Evolutionary conservation across 2,329 filamentous ascomycete species (phyloP).

Genomic region (Sclerotinia nivalis): DNA sequence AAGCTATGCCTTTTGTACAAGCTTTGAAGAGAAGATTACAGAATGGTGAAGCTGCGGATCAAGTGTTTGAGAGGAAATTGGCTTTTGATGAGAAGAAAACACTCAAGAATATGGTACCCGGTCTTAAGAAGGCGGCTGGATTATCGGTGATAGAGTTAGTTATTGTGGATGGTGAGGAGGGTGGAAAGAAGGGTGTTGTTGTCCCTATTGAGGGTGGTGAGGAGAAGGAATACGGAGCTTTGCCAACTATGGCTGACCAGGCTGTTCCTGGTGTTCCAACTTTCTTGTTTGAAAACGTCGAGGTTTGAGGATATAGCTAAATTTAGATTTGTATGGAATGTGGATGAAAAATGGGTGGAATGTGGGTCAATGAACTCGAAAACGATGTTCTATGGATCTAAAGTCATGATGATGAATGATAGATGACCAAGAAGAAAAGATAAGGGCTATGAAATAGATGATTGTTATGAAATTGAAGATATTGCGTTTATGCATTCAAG

Average conservation of each 20-base stretch:
- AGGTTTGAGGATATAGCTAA: neutral
- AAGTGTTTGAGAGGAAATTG: slow-evolving; percentile 80
- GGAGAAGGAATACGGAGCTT: slow-evolving; percentile 58
- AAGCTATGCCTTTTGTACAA: slow-evolving; percentile 97
- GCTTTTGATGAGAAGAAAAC: slow-evolving; percentile 81
- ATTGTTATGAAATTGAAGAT: neutral
- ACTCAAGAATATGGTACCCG: slow-evolving; percentile 74
- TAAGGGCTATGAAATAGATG: slow-evolving; percentile 2
- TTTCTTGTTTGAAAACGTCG: slow-evolving; percentile 83
- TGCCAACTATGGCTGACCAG: slow-evolving; percentile 64
- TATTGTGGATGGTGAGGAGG: slow-evolving; percentile 66
- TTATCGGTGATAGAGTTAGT: slow-evolving; percentile 72
- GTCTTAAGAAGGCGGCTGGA: slow-evolving; percentile 74
- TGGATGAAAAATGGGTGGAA: neutral
- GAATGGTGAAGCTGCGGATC: slow-evolving; percentile 63
- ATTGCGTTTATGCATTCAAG: neutral
- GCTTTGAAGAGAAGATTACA: slow-evolving; percentile 79
- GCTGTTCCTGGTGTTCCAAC: slow-evolving; percentile 81
- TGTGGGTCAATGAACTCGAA: neutral
- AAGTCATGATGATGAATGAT: neutral
- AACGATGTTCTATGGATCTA: neutral
- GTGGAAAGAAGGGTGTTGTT: slow-evolving; percentile 63
- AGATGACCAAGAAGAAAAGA: neutral
- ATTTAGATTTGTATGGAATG: slow-evolving; percentile 12
- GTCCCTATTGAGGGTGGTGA: slow-evolving; percentile 53